These are phyloP conservation scores for Ceratocystis papillata DNA, from an alignment of 2,329 filamentous ascomycete species.

Conservation along the genomic window DNA sequence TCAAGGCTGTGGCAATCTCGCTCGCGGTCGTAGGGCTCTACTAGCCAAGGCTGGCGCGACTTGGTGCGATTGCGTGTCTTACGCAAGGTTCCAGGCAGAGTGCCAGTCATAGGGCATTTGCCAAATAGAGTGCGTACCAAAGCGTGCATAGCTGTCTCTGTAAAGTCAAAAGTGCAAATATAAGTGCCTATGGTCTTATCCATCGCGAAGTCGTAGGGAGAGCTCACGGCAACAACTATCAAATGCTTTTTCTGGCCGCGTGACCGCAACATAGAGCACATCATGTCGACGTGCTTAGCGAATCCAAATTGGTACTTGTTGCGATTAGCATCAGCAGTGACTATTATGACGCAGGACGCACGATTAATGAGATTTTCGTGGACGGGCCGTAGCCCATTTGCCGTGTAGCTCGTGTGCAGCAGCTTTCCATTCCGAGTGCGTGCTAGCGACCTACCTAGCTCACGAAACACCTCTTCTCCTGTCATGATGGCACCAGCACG, in stretches of 20 bases:
- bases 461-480: conserved; percentile 83
- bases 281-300: conserved; percentile 91
- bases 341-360: conserved; percentile 76
- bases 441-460: conserved; percentile 78
- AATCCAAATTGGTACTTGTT: conserved; percentile 92
- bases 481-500: conserved; percentile 60
- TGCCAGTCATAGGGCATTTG: conserved; percentile 51
- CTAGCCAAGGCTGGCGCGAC: conserved; percentile 89
- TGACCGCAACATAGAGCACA: conserved; percentile 72
- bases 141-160: conserved; percentile 77
- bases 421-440: conserved; percentile 76
- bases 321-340: conserved; percentile 87
- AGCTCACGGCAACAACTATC: conserved; percentile 85
- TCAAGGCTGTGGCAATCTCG: conserved; percentile 65
- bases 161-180: conserved; percentile 92
- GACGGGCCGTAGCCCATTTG: conserved; percentile 80
- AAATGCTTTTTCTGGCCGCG: conserved; percentile 77
- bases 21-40: conserved; percentile 74
- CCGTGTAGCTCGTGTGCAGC: conserved; percentile 88
- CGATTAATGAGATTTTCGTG: conserved; percentile 88
- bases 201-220: conserved; percentile 92
- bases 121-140: conserved; percentile 76
- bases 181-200: conserved; percentile 85
- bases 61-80: conserved; percentile 81
- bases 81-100: conserved; percentile 61